phyloP scores from a whole-genome alignment of 2,329 filamentous ascomycete genomes.

The Apiospora koreana region DNA sequence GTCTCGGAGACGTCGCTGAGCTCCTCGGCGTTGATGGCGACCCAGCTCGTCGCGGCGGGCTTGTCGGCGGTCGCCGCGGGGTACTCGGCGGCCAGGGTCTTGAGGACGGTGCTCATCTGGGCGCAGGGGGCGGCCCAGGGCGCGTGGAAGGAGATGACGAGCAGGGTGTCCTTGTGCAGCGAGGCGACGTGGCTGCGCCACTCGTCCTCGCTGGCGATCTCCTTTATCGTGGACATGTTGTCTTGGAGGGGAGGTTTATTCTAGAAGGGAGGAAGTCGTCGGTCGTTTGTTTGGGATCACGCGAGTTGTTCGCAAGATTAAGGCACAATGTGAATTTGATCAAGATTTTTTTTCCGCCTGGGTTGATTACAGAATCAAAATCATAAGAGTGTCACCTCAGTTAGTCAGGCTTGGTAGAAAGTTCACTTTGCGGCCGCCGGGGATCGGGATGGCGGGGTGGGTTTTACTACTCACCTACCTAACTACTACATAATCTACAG shows the following conservation, averaged over 20 bases:
- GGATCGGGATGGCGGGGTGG: constrained; percentile 9
- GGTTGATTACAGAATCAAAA: not conserved
- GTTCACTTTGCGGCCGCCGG: not conserved
- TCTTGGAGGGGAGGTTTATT: not conserved
- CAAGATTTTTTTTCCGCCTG: not conserved
- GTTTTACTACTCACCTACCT: too few relatives aligned
- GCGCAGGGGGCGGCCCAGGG: constrained; percentile 96
- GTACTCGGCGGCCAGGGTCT: constrained; percentile 84
- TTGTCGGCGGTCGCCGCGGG: constrained; percentile 53
- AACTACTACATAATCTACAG: too few relatives aligned
- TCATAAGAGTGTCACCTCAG: not conserved
- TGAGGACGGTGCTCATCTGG: constrained; percentile 87
- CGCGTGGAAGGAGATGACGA: constrained; percentile 92
- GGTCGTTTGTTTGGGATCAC: too few relatives aligned
- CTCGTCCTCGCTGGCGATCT: constrained; percentile 72
- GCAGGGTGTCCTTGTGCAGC: constrained; percentile 69
- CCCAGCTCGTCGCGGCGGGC: constrained; percentile 74
- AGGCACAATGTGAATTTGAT: not conserved
- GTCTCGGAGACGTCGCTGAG: constrained; percentile 87
- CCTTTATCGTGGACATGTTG: constrained; percentile 74
- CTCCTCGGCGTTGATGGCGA: constrained; percentile 92
- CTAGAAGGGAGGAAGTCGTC: not conserved
- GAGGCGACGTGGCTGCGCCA: constrained; percentile 71
- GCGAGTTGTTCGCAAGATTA: not conserved
- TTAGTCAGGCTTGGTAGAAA: not conserved